Evolutionary conservation across 139 green algal species (phyloP).

Genomic region (Haematococcus sp.): DNA sequence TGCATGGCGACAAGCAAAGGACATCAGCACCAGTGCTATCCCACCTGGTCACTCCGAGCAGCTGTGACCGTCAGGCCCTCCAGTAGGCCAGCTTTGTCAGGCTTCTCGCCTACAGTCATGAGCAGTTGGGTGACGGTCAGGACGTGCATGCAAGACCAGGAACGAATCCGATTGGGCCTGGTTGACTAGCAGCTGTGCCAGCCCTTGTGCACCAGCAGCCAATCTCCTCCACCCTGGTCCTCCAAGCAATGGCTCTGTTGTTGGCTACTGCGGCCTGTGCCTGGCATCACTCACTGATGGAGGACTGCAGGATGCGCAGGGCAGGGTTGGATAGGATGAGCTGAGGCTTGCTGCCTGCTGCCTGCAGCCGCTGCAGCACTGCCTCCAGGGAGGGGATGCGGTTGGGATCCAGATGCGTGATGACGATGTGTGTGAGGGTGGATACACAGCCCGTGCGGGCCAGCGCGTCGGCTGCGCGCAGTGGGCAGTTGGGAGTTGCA

Average conservation of each 20-base stretch:
- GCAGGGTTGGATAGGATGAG: conserved; percentile 80
- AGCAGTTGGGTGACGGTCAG: neutral
- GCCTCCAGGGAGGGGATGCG: conserved; percentile 58
- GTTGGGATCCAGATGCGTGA: conserved; percentile 87
- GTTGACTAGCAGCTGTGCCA: no score
- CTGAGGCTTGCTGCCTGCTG: conserved; percentile 37
- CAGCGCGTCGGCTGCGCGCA: conserved; percentile 50
- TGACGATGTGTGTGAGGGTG: conserved; percentile 66
- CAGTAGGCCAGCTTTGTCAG: conserved; percentile 34
- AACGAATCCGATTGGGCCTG: no score
- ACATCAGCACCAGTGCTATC: no score
- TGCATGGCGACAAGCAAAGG: no score
- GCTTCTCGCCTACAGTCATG: conserved; percentile 29
- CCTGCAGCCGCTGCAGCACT: conserved; percentile 52
- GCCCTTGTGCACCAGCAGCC: no score
- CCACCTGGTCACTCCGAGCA: neutral
- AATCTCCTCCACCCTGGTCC: no score
- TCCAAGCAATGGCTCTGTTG: no score
- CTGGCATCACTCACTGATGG: conserved; percentile 39
- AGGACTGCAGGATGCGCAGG: conserved; percentile 51
- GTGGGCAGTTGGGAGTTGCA: neutral
- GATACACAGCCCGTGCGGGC: conserved; percentile 13
- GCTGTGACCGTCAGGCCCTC: neutral
- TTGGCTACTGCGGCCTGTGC: no score
- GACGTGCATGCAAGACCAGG: no score